Base-by-base conservation (phyloP, 495 filamentous ascomycete species). In the Talaromyces trachyspermus region DNA sequence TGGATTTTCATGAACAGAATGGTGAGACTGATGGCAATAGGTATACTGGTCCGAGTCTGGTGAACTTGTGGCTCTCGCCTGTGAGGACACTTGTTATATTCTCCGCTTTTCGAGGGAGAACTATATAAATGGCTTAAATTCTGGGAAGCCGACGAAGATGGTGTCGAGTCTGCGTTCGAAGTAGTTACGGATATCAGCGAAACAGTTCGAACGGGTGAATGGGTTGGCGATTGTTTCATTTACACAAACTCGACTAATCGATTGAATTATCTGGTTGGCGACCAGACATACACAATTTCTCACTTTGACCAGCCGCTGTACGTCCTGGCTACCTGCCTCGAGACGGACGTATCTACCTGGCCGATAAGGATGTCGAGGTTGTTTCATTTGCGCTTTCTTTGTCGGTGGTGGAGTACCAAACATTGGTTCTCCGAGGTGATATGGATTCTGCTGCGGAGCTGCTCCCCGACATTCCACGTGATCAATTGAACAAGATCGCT, bases 141-240 rank as follows among this genome's bases (percentile, higher is more conserved):
- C 81, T 15, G 91, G 87, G 71, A 84, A 49, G 81, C 88, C 19
- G 89, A 96, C 48, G 94, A 97, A 46, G 94, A 98, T 66, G 92
- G 92, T 38, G 94, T 96, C 33, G 94, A 98, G 69, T 78, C 88
- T n/a, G 92, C 92, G 17, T 95, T 98, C 56, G 92, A 96, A 53
- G 82, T 95, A 27, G 83, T 96, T 40, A 94, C 89, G 18, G 92
- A 96, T 59, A 89, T 96, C 62, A 89, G 86, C 49, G 94, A 98
- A 69, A 84, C 77, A 51, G 87, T 97, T 36, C 83, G 86, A 39
- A 95, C 94, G n/a, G 92, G 89, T 37, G 83, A 92, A 69, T 99
- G 92, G 92, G 84, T 99, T 48, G 92, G 92, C 19, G 92, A 99
- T 65, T 95, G 90, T 69, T 92, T 99, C 73, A 90, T 97, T 60